phyloP scores from a whole-genome alignment of 495 filamentous ascomycete species.

The Penicillium malachiteum region DNA sequence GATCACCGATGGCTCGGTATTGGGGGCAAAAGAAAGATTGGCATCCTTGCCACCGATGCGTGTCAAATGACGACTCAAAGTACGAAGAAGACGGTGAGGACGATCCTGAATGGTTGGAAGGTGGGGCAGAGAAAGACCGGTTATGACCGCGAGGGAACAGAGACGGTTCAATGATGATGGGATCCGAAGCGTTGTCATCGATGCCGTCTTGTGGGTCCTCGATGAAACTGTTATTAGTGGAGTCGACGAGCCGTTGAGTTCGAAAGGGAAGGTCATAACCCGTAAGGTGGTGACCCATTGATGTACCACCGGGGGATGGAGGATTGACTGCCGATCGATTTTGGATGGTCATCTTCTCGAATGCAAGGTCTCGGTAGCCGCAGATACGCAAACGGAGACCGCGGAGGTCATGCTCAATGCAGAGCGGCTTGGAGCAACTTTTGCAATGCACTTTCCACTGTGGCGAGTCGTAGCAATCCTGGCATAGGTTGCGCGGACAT shows the following conservation, averaged over 20 bases:
- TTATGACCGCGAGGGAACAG: slow-evolving; percentile 20
- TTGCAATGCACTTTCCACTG: slow-evolving; percentile 61
- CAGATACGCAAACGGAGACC: slow-evolving; percentile 59
- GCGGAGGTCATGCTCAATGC: slow-evolving; percentile 63
- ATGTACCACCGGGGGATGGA: slow-evolving; percentile 9
- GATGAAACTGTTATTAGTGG: slow-evolving; percentile 43
- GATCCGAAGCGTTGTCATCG: slow-evolving; percentile 19
- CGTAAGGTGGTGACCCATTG: slow-evolving; percentile 6
- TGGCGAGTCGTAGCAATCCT: slow-evolving; percentile 56
- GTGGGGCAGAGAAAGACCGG: slow-evolving; percentile 37
- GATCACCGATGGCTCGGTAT: slow-evolving; percentile 49
- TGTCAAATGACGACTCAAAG: slow-evolving; percentile 39
- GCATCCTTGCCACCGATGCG: slow-evolving; percentile 54
- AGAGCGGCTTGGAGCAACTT: slow-evolving; percentile 56
- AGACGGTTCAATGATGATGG: slow-evolving; percentile 17
- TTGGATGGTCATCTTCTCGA: slow-evolving; percentile 49
- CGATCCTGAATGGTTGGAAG: slow-evolving; percentile 42
- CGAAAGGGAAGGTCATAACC: slow-evolving; percentile 33
- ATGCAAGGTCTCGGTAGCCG: slow-evolving; percentile 56
- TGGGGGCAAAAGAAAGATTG: slow-evolving; percentile 58
- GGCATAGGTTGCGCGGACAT: slow-evolving; percentile 59
- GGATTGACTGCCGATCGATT: slow-evolving; percentile 19
- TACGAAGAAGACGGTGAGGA: slow-evolving; percentile 41
- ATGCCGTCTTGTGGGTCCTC: slow-evolving; percentile 32
- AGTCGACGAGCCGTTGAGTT: slow-evolving; percentile 32